phyloP scores from a whole-genome alignment of 2,329 filamentous ascomycete species.

The Verticillium zaregamsianum region DNA sequence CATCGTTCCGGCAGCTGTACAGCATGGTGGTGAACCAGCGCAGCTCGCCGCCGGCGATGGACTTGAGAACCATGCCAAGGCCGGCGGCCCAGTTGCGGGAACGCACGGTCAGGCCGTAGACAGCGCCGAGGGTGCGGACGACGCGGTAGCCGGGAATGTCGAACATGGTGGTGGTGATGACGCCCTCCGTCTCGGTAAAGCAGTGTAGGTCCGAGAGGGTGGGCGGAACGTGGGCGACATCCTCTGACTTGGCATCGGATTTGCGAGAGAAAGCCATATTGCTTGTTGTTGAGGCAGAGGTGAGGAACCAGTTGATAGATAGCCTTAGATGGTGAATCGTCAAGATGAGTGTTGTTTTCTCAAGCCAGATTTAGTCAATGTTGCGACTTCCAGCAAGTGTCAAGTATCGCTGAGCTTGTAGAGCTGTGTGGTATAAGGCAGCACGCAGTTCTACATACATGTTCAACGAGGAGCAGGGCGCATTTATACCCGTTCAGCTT shows the following conservation, averaged over 20 bases:
- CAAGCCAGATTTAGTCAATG: no score
- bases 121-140: conserved; percentile 51
- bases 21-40: conserved; percentile 56
- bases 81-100: conserved; percentile 55
- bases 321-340: neutral
- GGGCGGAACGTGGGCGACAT: conserved; percentile 31
- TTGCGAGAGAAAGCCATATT: neutral
- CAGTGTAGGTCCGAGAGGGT: conserved; percentile 47
- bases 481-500: neutral
- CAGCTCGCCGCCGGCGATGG: conserved; percentile 55
- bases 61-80: conserved; percentile 52
- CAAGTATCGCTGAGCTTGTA: neutral
- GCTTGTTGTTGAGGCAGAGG: neutral
- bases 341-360: neutral
- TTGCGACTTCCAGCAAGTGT: no score
- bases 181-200: conserved; percentile 57
- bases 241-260: conserved; percentile 11
- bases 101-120: conserved; percentile 53
- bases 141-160: conserved; percentile 59
- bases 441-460: neutral
- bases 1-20: conserved; percentile 55
- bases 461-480: neutral
- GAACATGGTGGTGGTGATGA: conserved; percentile 61
- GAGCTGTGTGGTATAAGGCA: neutral
- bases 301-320: neutral